Evolutionary conservation across 306 rosid species (phyloP).

Genomic region (cucumber (Cucumis sativus)): DNA sequence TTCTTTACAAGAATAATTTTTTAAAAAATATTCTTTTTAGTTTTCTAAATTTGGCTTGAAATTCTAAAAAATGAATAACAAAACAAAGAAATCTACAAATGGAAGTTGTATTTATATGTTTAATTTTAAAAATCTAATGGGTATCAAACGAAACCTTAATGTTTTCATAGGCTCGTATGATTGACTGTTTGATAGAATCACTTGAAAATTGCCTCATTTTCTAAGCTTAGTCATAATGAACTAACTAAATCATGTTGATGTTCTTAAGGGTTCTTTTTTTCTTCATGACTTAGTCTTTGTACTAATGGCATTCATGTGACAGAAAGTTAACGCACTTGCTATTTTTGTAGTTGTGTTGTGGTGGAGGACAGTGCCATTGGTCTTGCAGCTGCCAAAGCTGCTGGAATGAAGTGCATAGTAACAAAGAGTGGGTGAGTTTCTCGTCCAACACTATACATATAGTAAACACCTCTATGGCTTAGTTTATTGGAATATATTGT

Average conservation of each 20-base stretch:
- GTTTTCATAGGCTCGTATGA: not conserved
- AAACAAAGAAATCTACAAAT: too few relatives aligned
- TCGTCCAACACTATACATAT: not conserved
- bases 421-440: conserved; percentile 74
- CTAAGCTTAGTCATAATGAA: not conserved
- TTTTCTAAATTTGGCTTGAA: too few relatives aligned
- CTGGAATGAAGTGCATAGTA: conserved; percentile 86
- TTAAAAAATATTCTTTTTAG: too few relatives aligned
- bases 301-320: not conserved
- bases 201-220: not conserved
- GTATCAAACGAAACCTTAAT: too few relatives aligned
- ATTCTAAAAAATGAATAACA: too few relatives aligned
- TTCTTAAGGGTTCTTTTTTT: not conserved
- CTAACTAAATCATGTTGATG: not conserved
- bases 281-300: not conserved
- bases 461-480: not conserved
- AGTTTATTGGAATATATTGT: not conserved
- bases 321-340: not conserved
- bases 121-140: too few relatives aligned
- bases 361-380: conserved; percentile 94
- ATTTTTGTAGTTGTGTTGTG: conserved; percentile 72
- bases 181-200: not conserved
- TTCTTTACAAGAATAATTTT: too few relatives aligned
- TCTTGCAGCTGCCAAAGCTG: conserved; percentile 90
- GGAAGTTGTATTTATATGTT: too few relatives aligned